Evolutionary conservation across 768 basidiomycete genomes (phyloP).

Genomic region (Myochromella boudieri): DNA sequence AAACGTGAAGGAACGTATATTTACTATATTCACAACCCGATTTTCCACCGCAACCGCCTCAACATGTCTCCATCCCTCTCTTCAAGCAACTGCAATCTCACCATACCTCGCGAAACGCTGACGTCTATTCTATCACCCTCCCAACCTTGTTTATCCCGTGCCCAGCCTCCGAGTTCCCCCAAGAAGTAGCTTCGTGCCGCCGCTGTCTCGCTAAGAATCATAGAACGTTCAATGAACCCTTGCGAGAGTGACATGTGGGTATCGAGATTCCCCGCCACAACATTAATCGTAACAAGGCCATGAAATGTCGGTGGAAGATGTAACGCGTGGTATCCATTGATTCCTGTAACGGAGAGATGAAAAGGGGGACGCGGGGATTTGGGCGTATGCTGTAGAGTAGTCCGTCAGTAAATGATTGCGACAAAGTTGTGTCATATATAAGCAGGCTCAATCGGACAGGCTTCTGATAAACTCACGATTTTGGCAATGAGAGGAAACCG

Average conservation of each 20-base stretch:
- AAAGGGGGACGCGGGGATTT: slow-evolving; percentile 33
- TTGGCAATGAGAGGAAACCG: slow-evolving; percentile 35
- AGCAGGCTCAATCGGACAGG: not conserved
- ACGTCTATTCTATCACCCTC: slow-evolving; percentile 26
- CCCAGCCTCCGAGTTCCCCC: slow-evolving; percentile 27
- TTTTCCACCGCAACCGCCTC: slow-evolving; percentile 19
- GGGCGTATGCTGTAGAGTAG: slow-evolving; percentile 36
- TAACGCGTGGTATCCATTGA: slow-evolving; percentile 32
- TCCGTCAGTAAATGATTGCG: too few species aligned
- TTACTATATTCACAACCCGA: slow-evolving; percentile 2
- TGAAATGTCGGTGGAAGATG: slow-evolving; percentile 43
- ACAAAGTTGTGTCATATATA: too few species aligned
- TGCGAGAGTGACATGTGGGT: slow-evolving; percentile 33
- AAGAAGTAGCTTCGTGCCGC: slow-evolving; percentile 33
- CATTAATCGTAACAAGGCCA: slow-evolving; percentile 36
- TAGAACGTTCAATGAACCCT: slow-evolving; percentile 24
- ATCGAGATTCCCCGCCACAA: slow-evolving; percentile 37
- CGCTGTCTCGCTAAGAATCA: slow-evolving; percentile 34
- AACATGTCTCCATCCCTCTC: slow-evolving; percentile 22
- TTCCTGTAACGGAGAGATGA: slow-evolving; percentile 26
- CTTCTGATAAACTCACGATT: slow-evolving; percentile 27
- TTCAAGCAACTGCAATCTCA: slow-evolving; percentile 22
- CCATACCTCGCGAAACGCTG: slow-evolving; percentile 19
- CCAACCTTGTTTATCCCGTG: slow-evolving; percentile 20
- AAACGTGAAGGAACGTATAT: not conserved